Base-by-base conservation (phyloP, 23 red algal species). In the Gracilaria domingensis region DNA sequence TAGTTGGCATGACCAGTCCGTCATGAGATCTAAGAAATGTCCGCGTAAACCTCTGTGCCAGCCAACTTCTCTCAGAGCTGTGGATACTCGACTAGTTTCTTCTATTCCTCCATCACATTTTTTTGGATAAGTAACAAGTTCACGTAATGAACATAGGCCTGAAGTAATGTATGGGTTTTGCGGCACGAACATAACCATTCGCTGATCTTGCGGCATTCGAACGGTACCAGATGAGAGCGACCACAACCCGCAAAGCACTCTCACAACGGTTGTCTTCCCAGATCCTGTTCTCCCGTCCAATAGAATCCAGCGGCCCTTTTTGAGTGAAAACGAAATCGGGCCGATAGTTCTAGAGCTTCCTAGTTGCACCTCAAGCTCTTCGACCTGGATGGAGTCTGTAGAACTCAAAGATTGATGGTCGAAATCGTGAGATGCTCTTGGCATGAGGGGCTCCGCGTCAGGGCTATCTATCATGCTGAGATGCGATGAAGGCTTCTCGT, bases 291-390 rank as follows among this genome's bases (percentile, higher is more conserved):
- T 57, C 30, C 92, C 92, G 40, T 88, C 56, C 7, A 94, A 37
- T 28, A 94, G 54, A 40, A 94, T 24, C 83, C 92, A 88, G 40
- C 70, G 49, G 30, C 92, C 92, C 45, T 78, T 67, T 30, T 74
- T 16, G 21, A 94, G 51, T 30, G 92, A 25, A 60, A 94, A 88
- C 50, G 92, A 88, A 30, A 94, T 70, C 8, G 92, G 92, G 23
- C 83, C 82, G 4, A 88, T 29, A 47, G n/a, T 25, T 29, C 18
- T 38, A 12, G 40, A 48, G 16, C 66, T 40, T 45, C 74, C 83
- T 29, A 56, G 56, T 14, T 79, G 82, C n/a, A 87, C 76, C 7
- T 40, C 73, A 17, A 87, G 83, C 26, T 88, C 47, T 36, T 82
- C 35, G 30, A 42, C 83, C 47, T 58, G 59, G 49, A 88, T 58